A percentile compares a stretch with the other conserved stretches of the same genome.
These are phyloP conservation scores for Sarocladium strictum DNA, from an alignment of 2,329 filamentous ascomycete species.

Conservation along the genomic window DNA sequence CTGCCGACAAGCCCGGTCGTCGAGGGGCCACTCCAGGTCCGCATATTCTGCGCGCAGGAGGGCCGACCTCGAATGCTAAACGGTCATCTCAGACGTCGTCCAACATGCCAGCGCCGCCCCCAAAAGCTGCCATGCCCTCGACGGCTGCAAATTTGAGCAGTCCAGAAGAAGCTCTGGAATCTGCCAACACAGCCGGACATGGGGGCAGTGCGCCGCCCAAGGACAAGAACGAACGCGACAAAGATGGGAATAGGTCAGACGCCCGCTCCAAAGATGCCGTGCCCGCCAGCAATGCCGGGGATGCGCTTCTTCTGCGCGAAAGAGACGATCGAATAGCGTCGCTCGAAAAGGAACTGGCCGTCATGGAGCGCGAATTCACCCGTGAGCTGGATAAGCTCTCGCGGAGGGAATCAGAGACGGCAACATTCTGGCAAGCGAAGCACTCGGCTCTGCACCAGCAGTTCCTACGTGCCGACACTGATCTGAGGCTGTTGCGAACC, in stretches of 20 bases:
- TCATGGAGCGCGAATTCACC: slow-evolving; percentile 48
- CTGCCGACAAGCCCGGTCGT: neutral
- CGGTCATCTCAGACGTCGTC: neutral
- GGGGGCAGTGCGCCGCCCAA: neutral
- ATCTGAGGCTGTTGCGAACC: slow-evolving; percentile 43
- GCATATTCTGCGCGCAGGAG: neutral
- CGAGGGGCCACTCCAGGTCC: neutral
- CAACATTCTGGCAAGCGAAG: slow-evolving; percentile 53
- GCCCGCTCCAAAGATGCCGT: neutral
- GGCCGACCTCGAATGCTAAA: neutral
- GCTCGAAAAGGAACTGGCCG: slow-evolving; percentile 45
- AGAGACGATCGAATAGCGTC: slow-evolving; percentile 47
- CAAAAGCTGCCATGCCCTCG: neutral
- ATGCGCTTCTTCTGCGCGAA: slow-evolving; percentile 25
- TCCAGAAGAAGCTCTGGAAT: neutral
- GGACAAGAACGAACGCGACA: neutral
- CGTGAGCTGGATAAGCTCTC: slow-evolving; percentile 47
- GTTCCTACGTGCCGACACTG: slow-evolving; percentile 45
- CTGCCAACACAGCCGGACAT: neutral
- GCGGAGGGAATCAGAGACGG: slow-evolving; percentile 48
- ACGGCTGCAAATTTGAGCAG: neutral
- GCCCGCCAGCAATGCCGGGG: neutral
- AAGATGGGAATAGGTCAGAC: neutral
- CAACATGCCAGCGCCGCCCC: slow-evolving; percentile 1
- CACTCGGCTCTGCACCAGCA: slow-evolving; percentile 47